Percentiles rank a stretch among this genome's conserved stretches.
These are phyloP conservation scores for Tephrocybe sp. DNA, from an alignment of 768 basidiomycete genomes.

Conservation along the genomic window DNA sequence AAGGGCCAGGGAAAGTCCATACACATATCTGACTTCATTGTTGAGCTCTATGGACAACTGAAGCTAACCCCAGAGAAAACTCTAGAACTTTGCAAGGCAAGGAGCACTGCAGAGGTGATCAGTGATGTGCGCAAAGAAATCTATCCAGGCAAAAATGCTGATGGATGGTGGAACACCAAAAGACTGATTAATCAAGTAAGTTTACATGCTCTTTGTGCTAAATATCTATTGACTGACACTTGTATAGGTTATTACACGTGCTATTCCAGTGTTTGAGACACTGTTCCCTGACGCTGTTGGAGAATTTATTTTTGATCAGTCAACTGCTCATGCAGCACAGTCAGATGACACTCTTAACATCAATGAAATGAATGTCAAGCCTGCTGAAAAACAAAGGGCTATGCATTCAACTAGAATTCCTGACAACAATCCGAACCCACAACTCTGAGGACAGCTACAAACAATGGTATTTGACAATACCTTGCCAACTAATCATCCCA, in stretches of 20 bases:
- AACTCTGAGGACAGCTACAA: constrained; percentile 16
- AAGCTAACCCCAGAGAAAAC: constrained; percentile 4
- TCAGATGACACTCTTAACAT: constrained; percentile 18
- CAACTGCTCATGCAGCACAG: constrained; percentile 19
- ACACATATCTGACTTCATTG: constrained; percentile 16
- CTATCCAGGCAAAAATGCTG: constrained; percentile 19
- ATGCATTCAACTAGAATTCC: constrained; percentile 20
- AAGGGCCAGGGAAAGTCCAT: constrained; percentile 9
- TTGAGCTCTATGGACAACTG: constrained; percentile 11
- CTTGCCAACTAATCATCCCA: constrained; percentile 1
- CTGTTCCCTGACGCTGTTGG: constrained; percentile 8
- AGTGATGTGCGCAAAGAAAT: constrained; percentile 19
- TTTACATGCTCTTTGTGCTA: not conserved
- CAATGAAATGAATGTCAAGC: constrained; percentile 22
- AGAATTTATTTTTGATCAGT: constrained; percentile 21
- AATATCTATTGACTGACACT: not conserved
- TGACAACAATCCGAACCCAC: constrained; percentile 16
- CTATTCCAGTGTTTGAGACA: constrained; percentile 2
- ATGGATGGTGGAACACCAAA: constrained; percentile 22
- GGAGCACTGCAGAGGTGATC: constrained; percentile 4
- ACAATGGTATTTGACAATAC: constrained; percentile 9
- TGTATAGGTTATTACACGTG: not conserved
- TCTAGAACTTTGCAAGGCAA: not conserved
- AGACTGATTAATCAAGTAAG: constrained; percentile 19
- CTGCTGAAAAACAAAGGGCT: constrained; percentile 15